Base-by-base conservation (phyloP, 768 basidiomycete genomes). In the Suillus discolor region DNA sequence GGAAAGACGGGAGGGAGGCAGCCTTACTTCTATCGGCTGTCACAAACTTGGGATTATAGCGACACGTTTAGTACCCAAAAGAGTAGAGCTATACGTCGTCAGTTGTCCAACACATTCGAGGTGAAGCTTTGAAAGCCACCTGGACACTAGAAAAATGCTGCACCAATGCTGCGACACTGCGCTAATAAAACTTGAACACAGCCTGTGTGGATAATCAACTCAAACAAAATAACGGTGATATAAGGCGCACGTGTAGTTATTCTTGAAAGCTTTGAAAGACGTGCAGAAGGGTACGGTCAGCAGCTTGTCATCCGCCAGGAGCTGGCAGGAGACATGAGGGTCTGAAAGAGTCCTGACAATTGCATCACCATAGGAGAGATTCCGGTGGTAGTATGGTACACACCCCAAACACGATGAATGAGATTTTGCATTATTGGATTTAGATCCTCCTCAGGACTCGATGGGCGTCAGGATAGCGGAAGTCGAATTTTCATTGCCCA, bases 271-370 rank as follows among this genome's bases (percentile, higher is more conserved):
- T 77, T 96, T 97, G 84, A 93, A 95, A 1, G 92, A 88, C 1
- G 97, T 98, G 47, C 93, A 88, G 75, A 93, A 94, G 0, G 95
- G 92, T 41, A 97, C 92, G 0, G 95, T 96, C 51, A 97, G 81
- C 0, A 93, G 94, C 72, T 96, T 94, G 76, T 97, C 97, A 75
- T 97, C 94, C 13, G 94, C 92, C 66, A 93, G 84, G 18, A 99
- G 88, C 74, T 97, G 93, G 74, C 94, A 91, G 13, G 93, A 94
- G 62, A 98, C 91, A 78, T 94, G 96, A 64, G 99, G 86, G 79
- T 99, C 97, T 74, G 96, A 92, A 69, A 91, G 87, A 15, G 87
- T 89, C 69, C 96, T 97, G 79, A 51, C 68, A 70, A 65, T 60
- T 69, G 66, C 63, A 71, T 79, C 74, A 77, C 75, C 77, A 68